Conservation (phyloP, 1,139 yeast species). For the Candida pseudoviswanathii region DNA sequence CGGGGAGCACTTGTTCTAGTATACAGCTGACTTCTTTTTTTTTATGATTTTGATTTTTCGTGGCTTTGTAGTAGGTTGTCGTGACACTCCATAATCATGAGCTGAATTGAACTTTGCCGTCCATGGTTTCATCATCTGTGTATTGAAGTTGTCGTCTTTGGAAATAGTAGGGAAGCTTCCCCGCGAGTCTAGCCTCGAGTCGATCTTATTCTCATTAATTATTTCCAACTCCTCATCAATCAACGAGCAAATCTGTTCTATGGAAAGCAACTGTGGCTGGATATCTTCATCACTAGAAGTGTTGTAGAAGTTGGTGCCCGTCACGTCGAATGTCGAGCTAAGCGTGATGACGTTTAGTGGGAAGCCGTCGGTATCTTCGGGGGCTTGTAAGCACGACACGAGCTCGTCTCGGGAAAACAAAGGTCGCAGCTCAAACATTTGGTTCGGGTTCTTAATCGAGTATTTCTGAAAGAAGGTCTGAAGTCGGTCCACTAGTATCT, state of each 20-base stretch:
- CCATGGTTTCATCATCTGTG: background rate
- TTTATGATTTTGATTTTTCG: slow-evolving; percentile 9
- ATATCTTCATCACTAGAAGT: background rate
- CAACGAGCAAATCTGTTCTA: slow-evolving; percentile 14
- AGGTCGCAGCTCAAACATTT: background rate
- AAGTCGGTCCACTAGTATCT: background rate
- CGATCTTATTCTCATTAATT: slow-evolving; percentile 3
- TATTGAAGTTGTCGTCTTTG: background rate
- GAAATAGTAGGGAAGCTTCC: slow-evolving; percentile 12
- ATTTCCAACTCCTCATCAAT: slow-evolving; percentile 14
- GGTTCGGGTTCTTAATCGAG: background rate
- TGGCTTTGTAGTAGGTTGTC: background rate
- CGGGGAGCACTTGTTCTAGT: background rate
- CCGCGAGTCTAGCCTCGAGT: slow-evolving; percentile 6
- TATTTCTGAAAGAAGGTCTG: slow-evolving; percentile 3
- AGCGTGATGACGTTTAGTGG: background rate
- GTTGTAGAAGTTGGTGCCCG: slow-evolving; percentile 1
- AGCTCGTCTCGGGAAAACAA: slow-evolving; percentile 9
- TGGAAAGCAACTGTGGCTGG: slow-evolving; percentile 6
- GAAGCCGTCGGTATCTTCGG: background rate
- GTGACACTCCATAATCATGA: background rate
- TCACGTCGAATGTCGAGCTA: slow-evolving; percentile 6
- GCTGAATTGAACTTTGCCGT: background rate
- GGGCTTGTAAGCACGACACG: slow-evolving; percentile 8
- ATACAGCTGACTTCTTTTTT: background rate